A percentile compares a stretch with the other conserved stretches of the same genome.
These are phyloP conservation scores for Populus euphratica DNA, from an alignment of 345 rosid genomes.

Conservation along the genomic window DNA sequence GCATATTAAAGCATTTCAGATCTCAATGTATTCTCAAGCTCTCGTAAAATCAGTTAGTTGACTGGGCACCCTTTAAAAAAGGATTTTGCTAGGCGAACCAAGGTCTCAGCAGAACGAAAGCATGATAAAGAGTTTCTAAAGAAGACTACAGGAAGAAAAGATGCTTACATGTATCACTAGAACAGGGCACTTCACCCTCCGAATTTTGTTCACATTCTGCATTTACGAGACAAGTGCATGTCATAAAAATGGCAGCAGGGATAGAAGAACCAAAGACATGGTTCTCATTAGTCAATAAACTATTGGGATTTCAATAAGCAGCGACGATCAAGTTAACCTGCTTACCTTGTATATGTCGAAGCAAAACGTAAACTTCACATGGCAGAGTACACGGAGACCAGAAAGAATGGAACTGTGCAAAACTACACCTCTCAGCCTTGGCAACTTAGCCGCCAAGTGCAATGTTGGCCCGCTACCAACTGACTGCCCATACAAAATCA, in stretches of 20 bases:
- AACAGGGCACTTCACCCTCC: conserved; percentile 85
- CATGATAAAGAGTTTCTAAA: neutral
- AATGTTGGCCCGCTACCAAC: conserved; percentile 98
- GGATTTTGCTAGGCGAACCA: neutral
- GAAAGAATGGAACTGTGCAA: conserved; percentile 98
- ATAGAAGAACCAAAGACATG: conserved; percentile 2
- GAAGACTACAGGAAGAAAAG: neutral
- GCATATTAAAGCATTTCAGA: neutral
- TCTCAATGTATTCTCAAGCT: neutral
- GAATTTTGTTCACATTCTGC: conserved; percentile 86
- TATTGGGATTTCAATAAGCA: neutral
- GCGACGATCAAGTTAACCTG: neutral
- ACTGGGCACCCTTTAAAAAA: neutral
- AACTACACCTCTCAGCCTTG: conserved; percentile 94
- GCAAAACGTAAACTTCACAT: conserved; percentile 79
- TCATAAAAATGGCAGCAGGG: conserved; percentile 6
- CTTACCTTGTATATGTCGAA: conserved; percentile 83
- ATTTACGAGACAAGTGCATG: conserved; percentile 9
- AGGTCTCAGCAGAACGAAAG: neutral
- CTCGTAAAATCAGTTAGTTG: neutral
- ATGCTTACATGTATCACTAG: conserved; percentile 88
- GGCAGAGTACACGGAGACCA: conserved; percentile 98
- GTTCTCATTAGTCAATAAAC: neutral
- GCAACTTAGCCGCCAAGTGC: conserved; percentile 92
- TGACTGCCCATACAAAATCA: conserved; percentile 92